phyloP scores from a whole-genome alignment of 1,139 yeast genomes.

The Diutina catenulata region DNA sequence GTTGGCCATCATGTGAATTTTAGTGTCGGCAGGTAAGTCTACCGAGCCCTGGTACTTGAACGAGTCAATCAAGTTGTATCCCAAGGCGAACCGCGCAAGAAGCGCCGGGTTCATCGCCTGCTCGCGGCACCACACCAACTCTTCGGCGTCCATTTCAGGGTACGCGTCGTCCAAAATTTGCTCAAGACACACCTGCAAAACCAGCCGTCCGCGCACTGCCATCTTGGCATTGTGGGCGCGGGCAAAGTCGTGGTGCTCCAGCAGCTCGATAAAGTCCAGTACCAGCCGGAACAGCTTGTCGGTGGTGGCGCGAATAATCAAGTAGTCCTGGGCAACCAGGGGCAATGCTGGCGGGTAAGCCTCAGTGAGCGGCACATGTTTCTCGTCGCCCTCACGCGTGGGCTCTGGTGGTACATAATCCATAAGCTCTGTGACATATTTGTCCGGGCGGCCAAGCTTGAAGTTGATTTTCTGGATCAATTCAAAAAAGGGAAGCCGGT shows the following conservation, averaged over 20 bases:
- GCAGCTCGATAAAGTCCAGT: slow-evolving; percentile 4
- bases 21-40: background rate
- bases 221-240: slow-evolving; percentile 1
- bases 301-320: background rate
- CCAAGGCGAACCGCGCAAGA: slow-evolving; percentile 2
- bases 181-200: background rate
- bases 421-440: background rate
- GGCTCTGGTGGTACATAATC: background rate
- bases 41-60: background rate
- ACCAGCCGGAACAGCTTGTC: slow-evolving; percentile 5
- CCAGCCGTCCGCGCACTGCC: slow-evolving; percentile 3
- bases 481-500: slow-evolving; percentile 1
- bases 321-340: background rate
- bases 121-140: background rate
- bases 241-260: slow-evolving; percentile 1
- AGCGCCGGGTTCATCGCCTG: background rate
- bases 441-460: background rate
- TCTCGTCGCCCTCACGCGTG: background rate
- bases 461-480: slow-evolving; percentile 2
- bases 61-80: background rate
- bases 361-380: no score
- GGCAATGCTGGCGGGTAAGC: slow-evolving; percentile 1
- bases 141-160: background rate
- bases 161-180: background rate
- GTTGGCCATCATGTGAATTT: background rate